phyloP scores from a whole-genome alignment of 23 red algal species.

The Cyanidium caldarium region DNA sequence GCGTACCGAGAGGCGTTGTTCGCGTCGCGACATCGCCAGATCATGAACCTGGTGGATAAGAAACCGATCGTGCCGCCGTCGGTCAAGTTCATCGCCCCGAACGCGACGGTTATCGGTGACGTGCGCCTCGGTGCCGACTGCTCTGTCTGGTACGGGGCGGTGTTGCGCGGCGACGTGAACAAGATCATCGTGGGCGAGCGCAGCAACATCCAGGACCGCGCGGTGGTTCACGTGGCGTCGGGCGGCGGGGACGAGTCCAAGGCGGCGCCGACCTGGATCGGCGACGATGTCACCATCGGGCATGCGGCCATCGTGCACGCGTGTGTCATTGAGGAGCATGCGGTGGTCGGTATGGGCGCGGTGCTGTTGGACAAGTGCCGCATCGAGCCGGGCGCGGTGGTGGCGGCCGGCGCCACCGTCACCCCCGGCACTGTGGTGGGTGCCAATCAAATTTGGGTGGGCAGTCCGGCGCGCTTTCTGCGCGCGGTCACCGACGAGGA shows the following conservation, averaged over 20 bases:
- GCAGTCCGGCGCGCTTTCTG: conserved; percentile 35
- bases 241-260: background rate
- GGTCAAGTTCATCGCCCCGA: conserved; percentile 68
- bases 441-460: conserved; percentile 14
- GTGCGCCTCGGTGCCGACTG: conserved; percentile 24
- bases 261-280: conserved; percentile 6
- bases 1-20: conserved; percentile 13
- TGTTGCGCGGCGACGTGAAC: conserved; percentile 71
- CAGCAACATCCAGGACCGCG: conserved; percentile 55
- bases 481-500: conserved; percentile 37
- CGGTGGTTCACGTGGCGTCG: conserved; percentile 29
- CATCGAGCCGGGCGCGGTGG: conserved; percentile 35
- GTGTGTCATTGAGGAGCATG: conserved; percentile 42
- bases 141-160: conserved; percentile 98
- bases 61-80: background rate
- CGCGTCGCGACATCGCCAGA: conserved; percentile 6
- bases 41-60: conserved; percentile 11
- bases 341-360: conserved; percentile 21
- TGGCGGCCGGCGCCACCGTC: conserved; percentile 57
- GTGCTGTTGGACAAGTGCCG: background rate
- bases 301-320: conserved; percentile 31
- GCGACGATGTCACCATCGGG: conserved; percentile 30
- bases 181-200: conserved; percentile 40
- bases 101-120: conserved; percentile 67
- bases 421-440: conserved; percentile 28